Evolutionary conservation across 306 rosid genomes (phyloP).

Genomic region (Potentilla sterilis): DNA sequence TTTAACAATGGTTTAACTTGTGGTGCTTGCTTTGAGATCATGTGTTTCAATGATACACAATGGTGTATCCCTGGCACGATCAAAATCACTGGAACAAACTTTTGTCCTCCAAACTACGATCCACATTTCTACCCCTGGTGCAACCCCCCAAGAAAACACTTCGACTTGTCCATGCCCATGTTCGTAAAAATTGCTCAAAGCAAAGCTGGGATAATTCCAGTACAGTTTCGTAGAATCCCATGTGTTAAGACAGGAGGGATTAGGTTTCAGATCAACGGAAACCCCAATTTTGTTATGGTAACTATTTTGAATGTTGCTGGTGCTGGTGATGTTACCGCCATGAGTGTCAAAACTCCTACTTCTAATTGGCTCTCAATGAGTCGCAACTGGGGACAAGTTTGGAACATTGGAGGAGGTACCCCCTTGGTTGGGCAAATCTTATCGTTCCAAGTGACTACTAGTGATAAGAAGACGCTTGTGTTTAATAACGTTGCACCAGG

Average conservation of each 20-base stretch:
- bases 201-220: constrained; percentile 56
- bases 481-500: constrained; percentile 35
- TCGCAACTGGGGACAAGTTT: constrained; percentile 66
- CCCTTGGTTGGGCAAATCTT: constrained; percentile 43
- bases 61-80: constrained; percentile 49
- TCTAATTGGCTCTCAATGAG: constrained; percentile 41
- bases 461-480: constrained; percentile 37
- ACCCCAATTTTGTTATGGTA: constrained; percentile 37
- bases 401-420: constrained; percentile 12
- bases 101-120: constrained; percentile 57
- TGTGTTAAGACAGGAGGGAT: constrained; percentile 46
- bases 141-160: constrained; percentile 64
- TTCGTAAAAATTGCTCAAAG: constrained; percentile 37
- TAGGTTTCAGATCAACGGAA: constrained; percentile 50
- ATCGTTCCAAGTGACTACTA: constrained; percentile 43
- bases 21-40: constrained; percentile 58
- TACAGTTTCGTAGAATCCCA: constrained; percentile 30
- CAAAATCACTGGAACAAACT: constrained; percentile 55
- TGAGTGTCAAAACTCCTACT: constrained; percentile 32
- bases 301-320: constrained; percentile 56
- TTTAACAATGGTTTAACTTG: constrained; percentile 51
- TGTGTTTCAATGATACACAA: constrained; percentile 38
- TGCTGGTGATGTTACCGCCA: constrained; percentile 43
- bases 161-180: constrained; percentile 60
- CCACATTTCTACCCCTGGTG: constrained; percentile 45